Percentiles rank a stretch among this genome's conserved stretches.
These are phyloP conservation scores for Scalesia atractyloides DNA, from an alignment of 129 eudicot species.

Conservation along the genomic window DNA sequence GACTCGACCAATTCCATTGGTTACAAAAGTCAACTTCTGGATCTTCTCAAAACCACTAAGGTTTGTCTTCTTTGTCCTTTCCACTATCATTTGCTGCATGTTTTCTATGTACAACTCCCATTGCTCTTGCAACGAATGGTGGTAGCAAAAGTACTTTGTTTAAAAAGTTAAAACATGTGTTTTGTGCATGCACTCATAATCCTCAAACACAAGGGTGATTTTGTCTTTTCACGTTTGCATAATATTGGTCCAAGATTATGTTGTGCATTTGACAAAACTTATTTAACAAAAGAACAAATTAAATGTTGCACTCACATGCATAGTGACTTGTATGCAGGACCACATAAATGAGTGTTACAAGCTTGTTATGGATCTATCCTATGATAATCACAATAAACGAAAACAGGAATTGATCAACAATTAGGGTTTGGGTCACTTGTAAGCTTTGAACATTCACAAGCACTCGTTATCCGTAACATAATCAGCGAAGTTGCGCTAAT, in stretches of 20 bases:
- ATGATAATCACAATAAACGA: constrained; percentile 30
- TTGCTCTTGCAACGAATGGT: constrained; percentile 24
- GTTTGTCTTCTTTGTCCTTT: constrained; percentile 43
- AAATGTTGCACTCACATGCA: background rate
- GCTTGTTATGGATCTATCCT: constrained; percentile 33
- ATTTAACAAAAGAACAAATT: background rate
- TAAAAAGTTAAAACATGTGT: constrained; percentile 28
- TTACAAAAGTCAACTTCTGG: constrained; percentile 68
- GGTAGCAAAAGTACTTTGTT: constrained; percentile 29
- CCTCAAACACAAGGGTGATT: constrained; percentile 10
- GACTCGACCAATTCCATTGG: constrained; percentile 57
- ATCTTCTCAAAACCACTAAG: constrained; percentile 64
- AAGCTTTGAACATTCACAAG: constrained; percentile 7
- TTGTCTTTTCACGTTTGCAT: constrained; percentile 8
- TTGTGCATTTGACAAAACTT: constrained; percentile 12
- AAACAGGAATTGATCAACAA: constrained; percentile 16
- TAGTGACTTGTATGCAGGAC: constrained; percentile 37
- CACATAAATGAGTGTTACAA: constrained; percentile 55
- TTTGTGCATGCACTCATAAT: constrained; percentile 25
- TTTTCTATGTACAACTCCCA: constrained; percentile 1
- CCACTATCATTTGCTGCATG: constrained; percentile 17
- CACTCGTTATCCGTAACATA: constrained; percentile 19
- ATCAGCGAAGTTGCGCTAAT: background rate
- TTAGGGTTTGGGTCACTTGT: constrained; percentile 33
- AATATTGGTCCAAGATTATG: background rate